Evolutionary conservation across 202 grass and related monocot species (phyloP).

Genomic region (Carex arenaria): DNA sequence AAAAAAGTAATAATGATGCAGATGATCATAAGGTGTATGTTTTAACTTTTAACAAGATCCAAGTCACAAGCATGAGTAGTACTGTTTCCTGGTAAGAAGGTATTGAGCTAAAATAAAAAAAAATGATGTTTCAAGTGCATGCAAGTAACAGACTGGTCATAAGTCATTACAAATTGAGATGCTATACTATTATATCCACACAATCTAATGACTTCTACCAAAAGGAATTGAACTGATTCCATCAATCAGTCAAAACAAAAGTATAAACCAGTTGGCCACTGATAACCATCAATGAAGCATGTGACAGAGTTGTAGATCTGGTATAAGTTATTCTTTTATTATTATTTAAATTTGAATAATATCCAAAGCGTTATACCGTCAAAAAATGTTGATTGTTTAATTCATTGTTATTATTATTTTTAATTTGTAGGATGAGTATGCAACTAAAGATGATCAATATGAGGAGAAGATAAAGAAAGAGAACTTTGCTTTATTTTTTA

Average conservation of each 20-base stretch:
- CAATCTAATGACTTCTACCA: too few relatives aligned
- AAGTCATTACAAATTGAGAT: too few relatives aligned
- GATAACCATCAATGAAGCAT: too few relatives aligned
- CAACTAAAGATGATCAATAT: constrained; percentile 66
- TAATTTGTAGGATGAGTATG: constrained; percentile 72
- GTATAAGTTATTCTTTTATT: constrained; percentile 31
- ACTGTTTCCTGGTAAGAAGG: constrained; percentile 88
- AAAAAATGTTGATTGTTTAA: constrained; percentile 4
- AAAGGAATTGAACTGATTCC: too few relatives aligned
- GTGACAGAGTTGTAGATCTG: constrained; percentile 56
- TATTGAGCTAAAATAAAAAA: constrained; percentile 5
- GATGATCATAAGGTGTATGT: constrained; percentile 79
- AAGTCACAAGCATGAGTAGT: constrained; percentile 44
- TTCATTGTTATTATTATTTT: background rate
- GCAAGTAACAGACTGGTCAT: too few relatives aligned
- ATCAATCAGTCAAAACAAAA: too few relatives aligned
- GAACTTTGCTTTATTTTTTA: constrained; percentile 62
- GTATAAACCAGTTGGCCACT: too few relatives aligned
- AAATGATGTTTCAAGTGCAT: too few relatives aligned
- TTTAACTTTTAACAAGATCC: constrained; percentile 79
- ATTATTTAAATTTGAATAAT: background rate
- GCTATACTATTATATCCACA: too few relatives aligned
- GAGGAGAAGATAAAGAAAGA: constrained; percentile 80
- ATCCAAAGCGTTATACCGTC: background rate
- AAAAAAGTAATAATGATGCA: constrained; percentile 21